Evolutionary conservation across 2,329 filamentous ascomycete species (phyloP).

Genomic region (Claviceps sp.): DNA sequence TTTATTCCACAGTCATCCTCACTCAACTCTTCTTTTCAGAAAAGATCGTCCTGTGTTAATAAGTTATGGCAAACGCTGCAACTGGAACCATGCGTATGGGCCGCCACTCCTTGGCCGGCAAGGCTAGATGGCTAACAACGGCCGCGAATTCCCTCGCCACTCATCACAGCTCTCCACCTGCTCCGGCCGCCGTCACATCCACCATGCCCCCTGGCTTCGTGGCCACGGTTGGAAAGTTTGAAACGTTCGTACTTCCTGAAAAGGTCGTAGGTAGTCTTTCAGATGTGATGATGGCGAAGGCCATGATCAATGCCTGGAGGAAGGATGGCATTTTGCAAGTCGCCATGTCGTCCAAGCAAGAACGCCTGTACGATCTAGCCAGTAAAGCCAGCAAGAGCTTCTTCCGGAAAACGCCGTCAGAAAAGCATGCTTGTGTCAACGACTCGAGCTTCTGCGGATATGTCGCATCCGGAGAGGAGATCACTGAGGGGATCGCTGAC

Average conservation of each 20-base stretch:
- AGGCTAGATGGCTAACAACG: background rate
- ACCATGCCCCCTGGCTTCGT: slow-evolving; percentile 16
- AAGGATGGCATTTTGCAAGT: slow-evolving; percentile 34
- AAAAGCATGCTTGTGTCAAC: slow-evolving; percentile 31
- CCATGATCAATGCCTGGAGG: slow-evolving; percentile 28
- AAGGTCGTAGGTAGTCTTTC: slow-evolving; percentile 19
- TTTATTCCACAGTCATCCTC: background rate
- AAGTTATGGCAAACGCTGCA: slow-evolving; percentile 3
- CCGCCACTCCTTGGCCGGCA: background rate
- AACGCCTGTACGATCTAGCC: slow-evolving; percentile 22
- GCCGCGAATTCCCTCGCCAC: background rate
- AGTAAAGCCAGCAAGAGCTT: slow-evolving; percentile 24
- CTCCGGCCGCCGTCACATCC: background rate
- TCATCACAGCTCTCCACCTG: background rate
- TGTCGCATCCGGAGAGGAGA: slow-evolving; percentile 34
- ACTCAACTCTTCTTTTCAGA: background rate
- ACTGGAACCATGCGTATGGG: background rate
- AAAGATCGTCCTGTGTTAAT: background rate
- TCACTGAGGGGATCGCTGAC: slow-evolving; percentile 34
- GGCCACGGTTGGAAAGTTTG: slow-evolving; percentile 16
- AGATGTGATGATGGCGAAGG: slow-evolving; percentile 24
- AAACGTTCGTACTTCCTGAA: slow-evolving; percentile 29
- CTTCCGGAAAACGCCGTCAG: slow-evolving; percentile 20
- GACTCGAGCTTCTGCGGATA: slow-evolving; percentile 33
- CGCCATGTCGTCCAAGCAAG: slow-evolving; percentile 23